Percentiles rank a stretch among this genome's conserved stretches.
These are phyloP conservation scores for Fusarium acutatum DNA, from an alignment of 2,329 filamentous ascomycete genomes.

Conservation along the genomic window DNA sequence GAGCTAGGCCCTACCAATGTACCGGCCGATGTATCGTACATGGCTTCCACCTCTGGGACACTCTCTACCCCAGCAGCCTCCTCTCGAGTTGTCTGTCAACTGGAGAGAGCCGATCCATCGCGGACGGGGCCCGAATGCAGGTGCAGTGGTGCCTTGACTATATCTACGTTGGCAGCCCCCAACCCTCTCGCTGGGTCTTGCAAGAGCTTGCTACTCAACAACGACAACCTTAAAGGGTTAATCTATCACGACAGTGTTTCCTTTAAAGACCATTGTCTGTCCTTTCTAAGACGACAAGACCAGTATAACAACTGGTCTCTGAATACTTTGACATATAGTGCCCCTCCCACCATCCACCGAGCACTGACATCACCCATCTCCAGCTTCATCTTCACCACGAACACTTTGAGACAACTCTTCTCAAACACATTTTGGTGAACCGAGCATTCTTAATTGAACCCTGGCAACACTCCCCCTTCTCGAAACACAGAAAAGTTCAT, in stretches of 20 bases:
- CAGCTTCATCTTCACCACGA: neutral
- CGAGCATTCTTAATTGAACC: neutral
- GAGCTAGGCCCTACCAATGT: conserved; percentile 29
- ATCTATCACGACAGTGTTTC: conserved; percentile 12
- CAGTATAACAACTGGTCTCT: conserved; percentile 13
- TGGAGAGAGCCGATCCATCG: conserved; percentile 39
- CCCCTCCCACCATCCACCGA: neutral
- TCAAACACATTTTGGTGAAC: neutral
- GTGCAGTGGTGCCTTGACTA: conserved; percentile 41
- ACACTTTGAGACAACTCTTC: conserved; percentile 2
- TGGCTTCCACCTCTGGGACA: conserved; percentile 11
- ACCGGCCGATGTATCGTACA: conserved; percentile 30
- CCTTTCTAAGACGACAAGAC: conserved; percentile 8
- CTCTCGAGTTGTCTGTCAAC: conserved; percentile 32
- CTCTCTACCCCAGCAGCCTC: conserved; percentile 27
- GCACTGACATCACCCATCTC: neutral
- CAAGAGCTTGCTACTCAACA: conserved; percentile 35
- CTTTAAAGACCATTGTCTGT: conserved; percentile 12
- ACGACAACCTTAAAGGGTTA: conserved; percentile 15
- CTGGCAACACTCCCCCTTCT: neutral
- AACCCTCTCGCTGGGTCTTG: conserved; percentile 24
- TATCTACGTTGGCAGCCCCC: conserved; percentile 41
- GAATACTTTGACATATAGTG: conserved; percentile 6
- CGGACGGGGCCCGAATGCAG: conserved; percentile 41
- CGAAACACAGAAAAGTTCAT: neutral